Conservation (phyloP, 768 basidiomycete genomes). For the Xanthoconium stramineum region DNA sequence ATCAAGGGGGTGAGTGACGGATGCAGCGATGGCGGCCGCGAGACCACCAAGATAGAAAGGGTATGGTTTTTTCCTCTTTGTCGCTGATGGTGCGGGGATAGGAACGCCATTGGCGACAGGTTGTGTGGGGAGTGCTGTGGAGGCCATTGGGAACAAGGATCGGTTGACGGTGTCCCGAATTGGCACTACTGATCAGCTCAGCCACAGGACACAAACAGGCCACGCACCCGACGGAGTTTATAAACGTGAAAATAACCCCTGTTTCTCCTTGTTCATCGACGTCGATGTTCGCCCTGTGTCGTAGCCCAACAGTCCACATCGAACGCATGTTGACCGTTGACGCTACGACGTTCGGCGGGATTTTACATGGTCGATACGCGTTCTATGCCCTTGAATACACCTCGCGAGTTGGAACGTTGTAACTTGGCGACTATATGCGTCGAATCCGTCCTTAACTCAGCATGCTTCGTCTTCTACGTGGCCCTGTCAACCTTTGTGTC, state of each 20-base stretch:
- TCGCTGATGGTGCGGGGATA: conserved; percentile 2
- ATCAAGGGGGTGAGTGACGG: conserved; percentile 83
- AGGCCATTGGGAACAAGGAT: conserved; percentile 14
- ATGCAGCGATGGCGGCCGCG: conserved; percentile 86
- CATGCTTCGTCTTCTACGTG: too few relatives aligned
- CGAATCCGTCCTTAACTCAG: too few relatives aligned
- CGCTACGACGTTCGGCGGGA: conserved; percentile 10
- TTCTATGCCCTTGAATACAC: too few relatives aligned
- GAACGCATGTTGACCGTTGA: conserved; percentile 1
- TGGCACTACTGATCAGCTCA: neutral
- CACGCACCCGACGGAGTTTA: neutral
- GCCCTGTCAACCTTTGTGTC: too few relatives aligned
- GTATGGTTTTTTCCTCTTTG: conserved; percentile 63
- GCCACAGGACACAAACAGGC: conserved; percentile 8
- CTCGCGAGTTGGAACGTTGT: too few relatives aligned
- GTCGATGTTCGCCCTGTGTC: neutral
- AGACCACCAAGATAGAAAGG: conserved; percentile 88
- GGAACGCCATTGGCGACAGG: conserved; percentile 9
- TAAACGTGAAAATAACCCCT: neutral
- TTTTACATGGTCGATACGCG: too few relatives aligned
- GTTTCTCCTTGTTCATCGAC: neutral
- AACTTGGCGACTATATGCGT: too few relatives aligned
- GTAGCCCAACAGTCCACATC: conserved; percentile 20
- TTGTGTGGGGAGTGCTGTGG: conserved; percentile 6
- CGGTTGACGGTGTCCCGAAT: neutral